These are phyloP conservation scores for Parathielavia hyrcaniae DNA, from an alignment of 495 filamentous ascomycete species.

Conservation along the genomic window DNA sequence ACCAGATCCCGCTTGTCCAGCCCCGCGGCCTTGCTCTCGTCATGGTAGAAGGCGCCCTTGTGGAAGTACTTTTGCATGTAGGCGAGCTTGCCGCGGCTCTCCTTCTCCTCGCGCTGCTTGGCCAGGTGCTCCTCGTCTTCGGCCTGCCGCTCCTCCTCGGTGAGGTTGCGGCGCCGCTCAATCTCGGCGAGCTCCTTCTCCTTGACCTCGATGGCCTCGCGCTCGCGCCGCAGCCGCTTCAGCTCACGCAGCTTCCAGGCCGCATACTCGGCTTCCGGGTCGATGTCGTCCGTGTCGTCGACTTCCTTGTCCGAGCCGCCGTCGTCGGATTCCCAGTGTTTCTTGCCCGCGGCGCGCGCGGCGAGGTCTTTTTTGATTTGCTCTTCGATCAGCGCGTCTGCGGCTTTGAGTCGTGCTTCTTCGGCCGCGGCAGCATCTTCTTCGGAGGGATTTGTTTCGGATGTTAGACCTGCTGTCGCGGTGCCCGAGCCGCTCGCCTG, in stretches of 20 bases:
- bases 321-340: slow-evolving; percentile 76
- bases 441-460: slow-evolving; percentile 15
- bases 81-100: slow-evolving; percentile 71
- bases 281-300: slow-evolving; percentile 78
- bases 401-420: slow-evolving; percentile 53
- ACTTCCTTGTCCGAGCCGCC: slow-evolving; percentile 67
- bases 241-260: slow-evolving; percentile 94
- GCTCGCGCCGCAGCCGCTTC: slow-evolving; percentile 75
- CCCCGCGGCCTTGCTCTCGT: slow-evolving; percentile 65
- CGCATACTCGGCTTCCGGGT: slow-evolving; percentile 82
- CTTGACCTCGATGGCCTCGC: slow-evolving; percentile 72
- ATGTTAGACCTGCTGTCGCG: slow-evolving; percentile 19
- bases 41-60: slow-evolving; percentile 91
- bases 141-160: slow-evolving; percentile 74
- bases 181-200: slow-evolving; percentile 87
- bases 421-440: slow-evolving; percentile 33
- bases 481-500: slow-evolving; percentile 22
- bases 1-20: slow-evolving; percentile 73
- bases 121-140: slow-evolving; percentile 78
- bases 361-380: slow-evolving; percentile 76
- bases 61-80: slow-evolving; percentile 97
- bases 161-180: slow-evolving; percentile 80
- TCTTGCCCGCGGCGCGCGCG: slow-evolving; percentile 65
- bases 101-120: slow-evolving; percentile 79
- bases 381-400: slow-evolving; percentile 76